Evolutionary conservation across 257 asterid genomes (phyloP), one percentile per base, ranked within the genome.

Genomic region (Anisodus tanguticus): DNA sequence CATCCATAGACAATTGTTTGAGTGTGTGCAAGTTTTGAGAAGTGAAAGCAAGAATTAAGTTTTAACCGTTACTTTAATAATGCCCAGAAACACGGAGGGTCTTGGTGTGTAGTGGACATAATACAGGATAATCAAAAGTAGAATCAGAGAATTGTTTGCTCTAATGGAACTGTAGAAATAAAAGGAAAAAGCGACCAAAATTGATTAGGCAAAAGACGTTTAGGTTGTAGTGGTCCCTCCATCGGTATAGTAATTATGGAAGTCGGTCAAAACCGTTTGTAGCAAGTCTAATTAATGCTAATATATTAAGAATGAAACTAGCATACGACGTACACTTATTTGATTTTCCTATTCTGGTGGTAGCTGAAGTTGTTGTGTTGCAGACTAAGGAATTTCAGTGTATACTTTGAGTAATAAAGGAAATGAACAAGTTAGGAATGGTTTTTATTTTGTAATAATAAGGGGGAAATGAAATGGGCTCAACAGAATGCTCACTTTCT

Each of bases 401-500:
- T 22, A 22, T 71, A 58, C 11, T 37, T 41, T 37, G 19, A 7
- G 77, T 39, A 68, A 39, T 68, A 68, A 37, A 13, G 77, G 77
- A 15, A 74, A 49, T 10, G 80, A 74, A 22, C 59, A 74, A 74
- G 11, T 49, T 49, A 22, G 81, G 81, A 51, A 49, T 76, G 81
- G 8, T 72, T 72, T 72, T 74, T 47, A 12, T 11, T 47, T 66
- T 66, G n/a, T 31, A 66, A 35, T 12, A 31, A 22, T 1, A 49
- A 49, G 4, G 47, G 77, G 26, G 2, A 66, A 66, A 66, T 47
- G n/a, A 11, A 11, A 6, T 76, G 63, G 64, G 45, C 81, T 76
- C 81, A 76, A 76, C 81, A 76, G 81, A 76, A 53, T 51, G 81
- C 8, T 51, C 9, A 53, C 81, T 49, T 76, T 76, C 43, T 76